Conservation (phyloP, 352 stramenopile species). For the Globisporangium nagaii region DNA sequence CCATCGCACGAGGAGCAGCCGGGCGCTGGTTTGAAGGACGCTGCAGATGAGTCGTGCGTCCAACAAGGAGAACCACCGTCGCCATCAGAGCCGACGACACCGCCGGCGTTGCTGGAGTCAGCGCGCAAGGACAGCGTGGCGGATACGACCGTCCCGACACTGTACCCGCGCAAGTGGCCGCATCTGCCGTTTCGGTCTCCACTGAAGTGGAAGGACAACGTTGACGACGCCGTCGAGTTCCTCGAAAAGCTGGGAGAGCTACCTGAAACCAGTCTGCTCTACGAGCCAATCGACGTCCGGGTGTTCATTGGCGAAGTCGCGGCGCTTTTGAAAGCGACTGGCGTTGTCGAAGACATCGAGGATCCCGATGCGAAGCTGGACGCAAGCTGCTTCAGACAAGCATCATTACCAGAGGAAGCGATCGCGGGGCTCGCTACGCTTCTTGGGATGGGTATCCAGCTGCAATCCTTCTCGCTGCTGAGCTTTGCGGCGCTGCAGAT, state of each 20-base stretch:
- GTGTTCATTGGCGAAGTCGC: constrained; percentile 26
- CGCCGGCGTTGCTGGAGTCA: constrained; percentile 13
- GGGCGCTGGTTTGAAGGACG: neutral
- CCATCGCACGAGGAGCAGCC: constrained; percentile 8
- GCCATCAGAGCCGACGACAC: neutral
- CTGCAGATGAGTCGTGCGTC: neutral
- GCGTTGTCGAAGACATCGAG: constrained; percentile 15
- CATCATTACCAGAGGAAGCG: constrained; percentile 15
- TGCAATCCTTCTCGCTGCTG: constrained; percentile 64
- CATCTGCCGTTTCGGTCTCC: constrained; percentile 56
- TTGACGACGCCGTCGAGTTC: constrained; percentile 37
- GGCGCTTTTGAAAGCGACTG: constrained; percentile 13
- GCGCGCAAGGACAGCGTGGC: constrained; percentile 32
- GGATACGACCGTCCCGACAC: constrained; percentile 32
- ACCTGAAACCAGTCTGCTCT: constrained; percentile 50
- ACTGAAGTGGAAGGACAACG: constrained; percentile 37
- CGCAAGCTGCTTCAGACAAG: neutral
- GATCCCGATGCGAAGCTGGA: neutral
- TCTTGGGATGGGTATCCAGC: constrained; percentile 43
- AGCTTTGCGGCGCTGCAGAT: constrained; percentile 32
- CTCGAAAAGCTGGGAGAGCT: constrained; percentile 41
- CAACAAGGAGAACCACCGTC: neutral
- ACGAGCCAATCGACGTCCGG: constrained; percentile 53
- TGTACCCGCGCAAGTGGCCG: constrained; percentile 63
- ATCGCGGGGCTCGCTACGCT: constrained; percentile 33